Conservation (phyloP, 139 green algal genomes). For the Coelastrella sp. region DNA sequence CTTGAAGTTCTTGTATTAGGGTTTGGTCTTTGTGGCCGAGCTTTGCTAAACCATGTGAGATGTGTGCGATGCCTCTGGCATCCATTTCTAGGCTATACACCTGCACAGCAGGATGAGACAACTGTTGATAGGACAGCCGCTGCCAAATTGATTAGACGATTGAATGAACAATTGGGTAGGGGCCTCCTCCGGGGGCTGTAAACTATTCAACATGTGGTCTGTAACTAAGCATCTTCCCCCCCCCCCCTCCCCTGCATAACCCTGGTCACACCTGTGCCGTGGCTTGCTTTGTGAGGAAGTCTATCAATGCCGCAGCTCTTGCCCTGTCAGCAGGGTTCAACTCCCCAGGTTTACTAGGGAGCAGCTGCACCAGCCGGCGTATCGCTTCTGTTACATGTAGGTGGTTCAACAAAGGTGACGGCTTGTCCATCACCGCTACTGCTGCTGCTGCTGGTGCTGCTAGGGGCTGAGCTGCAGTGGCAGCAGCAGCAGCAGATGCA, state of each 20-base stretch:
- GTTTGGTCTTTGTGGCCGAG: conserved; percentile 6
- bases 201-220: too few species aligned
- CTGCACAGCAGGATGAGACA: too few species aligned
- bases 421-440: background rate
- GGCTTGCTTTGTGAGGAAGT: background rate
- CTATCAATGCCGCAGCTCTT: background rate
- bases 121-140: too few species aligned
- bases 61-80: conserved; percentile 13
- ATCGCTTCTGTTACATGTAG: conserved; percentile 38
- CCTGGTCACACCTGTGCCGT: background rate
- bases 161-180: too few species aligned
- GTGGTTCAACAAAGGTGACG: background rate
- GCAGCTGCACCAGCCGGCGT: background rate
- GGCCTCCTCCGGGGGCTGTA: too few species aligned
- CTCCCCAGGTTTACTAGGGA: background rate
- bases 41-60: background rate
- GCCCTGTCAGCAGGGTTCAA: background rate
- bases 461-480: background rate
- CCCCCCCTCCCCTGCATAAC: too few species aligned
- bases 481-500: background rate
- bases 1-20: conserved; percentile 7
- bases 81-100: background rate
- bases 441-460: conserved; percentile 38
- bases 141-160: too few species aligned
- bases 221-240: too few species aligned